Percentiles rank a stretch among this genome's conserved stretches.
phyloP scores from a whole-genome alignment of 2,329 filamentous ascomycete genomes.

The Sordariomycetes sp. region DNA sequence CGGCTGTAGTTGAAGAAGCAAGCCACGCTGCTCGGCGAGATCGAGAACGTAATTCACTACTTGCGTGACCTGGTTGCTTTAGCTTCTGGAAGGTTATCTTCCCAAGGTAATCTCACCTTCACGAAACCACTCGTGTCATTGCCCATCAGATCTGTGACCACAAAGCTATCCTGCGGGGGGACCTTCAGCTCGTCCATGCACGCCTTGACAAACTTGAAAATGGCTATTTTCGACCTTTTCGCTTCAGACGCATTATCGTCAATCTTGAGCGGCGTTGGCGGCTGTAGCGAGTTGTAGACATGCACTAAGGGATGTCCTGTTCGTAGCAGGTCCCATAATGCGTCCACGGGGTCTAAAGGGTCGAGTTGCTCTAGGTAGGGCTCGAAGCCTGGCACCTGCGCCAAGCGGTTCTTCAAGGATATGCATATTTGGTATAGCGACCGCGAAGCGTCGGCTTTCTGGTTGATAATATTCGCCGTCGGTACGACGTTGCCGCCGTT shows the following conservation, averaged over 20 bases:
- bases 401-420: constrained; percentile 70
- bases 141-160: constrained; percentile 83
- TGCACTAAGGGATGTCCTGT: constrained; percentile 76
- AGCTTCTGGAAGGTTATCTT: background rate
- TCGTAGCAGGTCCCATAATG: constrained; percentile 81
- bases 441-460: constrained; percentile 81
- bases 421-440: constrained; percentile 96
- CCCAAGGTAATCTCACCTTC: constrained; percentile 62
- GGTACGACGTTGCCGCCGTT: constrained; percentile 63
- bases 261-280: constrained; percentile 57
- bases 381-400: constrained; percentile 77
- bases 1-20: constrained; percentile 54
- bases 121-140: constrained; percentile 96
- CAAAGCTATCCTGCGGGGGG: constrained; percentile 74
- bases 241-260: constrained; percentile 51
- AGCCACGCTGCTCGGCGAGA: constrained; percentile 67
- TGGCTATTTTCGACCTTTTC: constrained; percentile 77
- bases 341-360: constrained; percentile 69
- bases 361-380: constrained; percentile 64
- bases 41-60: constrained; percentile 91
- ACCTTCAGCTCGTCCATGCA: constrained; percentile 78
- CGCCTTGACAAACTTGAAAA: constrained; percentile 87
- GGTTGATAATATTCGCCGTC: constrained; percentile 93
- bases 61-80: constrained; percentile 57
- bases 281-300: constrained; percentile 80